A percentile compares a stretch with the other conserved stretches of the same genome.
phyloP scores from a whole-genome alignment of 176 grass and related monocot species.

The Oryza longistaminata region DNA sequence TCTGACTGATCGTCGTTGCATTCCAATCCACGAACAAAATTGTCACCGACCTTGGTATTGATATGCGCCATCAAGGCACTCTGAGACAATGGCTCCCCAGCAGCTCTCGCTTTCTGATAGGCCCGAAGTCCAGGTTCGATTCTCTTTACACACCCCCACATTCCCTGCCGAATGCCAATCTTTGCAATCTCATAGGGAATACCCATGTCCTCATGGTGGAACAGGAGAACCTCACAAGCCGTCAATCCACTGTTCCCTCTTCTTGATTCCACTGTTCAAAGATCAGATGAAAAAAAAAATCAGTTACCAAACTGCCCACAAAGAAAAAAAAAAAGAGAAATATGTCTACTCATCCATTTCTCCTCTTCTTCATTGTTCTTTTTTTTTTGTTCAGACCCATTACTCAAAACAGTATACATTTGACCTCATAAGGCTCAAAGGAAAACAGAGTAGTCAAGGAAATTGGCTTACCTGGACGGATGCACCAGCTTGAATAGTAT shows the following conservation, averaged over 20 bases:
- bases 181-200: constrained; percentile 84
- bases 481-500: constrained; percentile 95
- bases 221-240: constrained; percentile 78
- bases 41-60: constrained; percentile 57
- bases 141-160: constrained; percentile 90
- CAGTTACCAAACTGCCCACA: neutral
- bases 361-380: neutral
- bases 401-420: neutral
- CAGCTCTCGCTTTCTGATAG: constrained; percentile 56
- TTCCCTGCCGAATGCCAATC: constrained; percentile 75
- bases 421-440: constrained; percentile 13
- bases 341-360: neutral
- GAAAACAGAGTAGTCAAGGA: neutral
- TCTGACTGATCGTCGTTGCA: constrained; percentile 40
- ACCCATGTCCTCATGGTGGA: constrained; percentile 92
- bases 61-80: constrained; percentile 64
- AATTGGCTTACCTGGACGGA: constrained; percentile 63
- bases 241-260: constrained; percentile 50
- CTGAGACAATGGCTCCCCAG: constrained; percentile 47
- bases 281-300: neutral
- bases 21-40: constrained; percentile 51
- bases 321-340: neutral
- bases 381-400: neutral
- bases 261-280: constrained; percentile 69
- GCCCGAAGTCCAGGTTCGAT: constrained; percentile 77